Percentiles rank a stretch among this genome's conserved stretches.
Evolutionary conservation across 2,329 filamentous ascomycete genomes (phyloP).

Genomic region (Ophiocordyceps camponoti-floridani): DNA sequence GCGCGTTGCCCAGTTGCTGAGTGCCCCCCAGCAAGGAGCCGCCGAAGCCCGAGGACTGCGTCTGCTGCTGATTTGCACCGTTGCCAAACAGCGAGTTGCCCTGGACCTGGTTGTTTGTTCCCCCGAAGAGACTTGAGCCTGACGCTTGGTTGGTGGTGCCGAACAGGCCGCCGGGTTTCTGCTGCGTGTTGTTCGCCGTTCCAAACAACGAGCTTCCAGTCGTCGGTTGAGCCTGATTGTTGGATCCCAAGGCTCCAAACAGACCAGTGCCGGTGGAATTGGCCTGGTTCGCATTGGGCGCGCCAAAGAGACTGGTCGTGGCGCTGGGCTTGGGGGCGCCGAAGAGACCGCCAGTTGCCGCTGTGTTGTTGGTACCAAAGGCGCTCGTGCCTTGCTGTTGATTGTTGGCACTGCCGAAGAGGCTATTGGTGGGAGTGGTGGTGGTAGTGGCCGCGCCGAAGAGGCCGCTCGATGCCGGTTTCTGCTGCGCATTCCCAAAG

Average conservation of each 20-base stretch:
- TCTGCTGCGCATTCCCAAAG: slow-evolving; percentile 27
- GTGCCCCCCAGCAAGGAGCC: slow-evolving; percentile 42
- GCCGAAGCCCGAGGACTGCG: slow-evolving; percentile 22
- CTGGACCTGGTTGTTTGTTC: slow-evolving; percentile 24
- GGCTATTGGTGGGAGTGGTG: slow-evolving; percentile 17
- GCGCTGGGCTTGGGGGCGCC: slow-evolving; percentile 16
- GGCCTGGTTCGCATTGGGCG: slow-evolving; percentile 13
- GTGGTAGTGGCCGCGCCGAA: slow-evolving; percentile 14
- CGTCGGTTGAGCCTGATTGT: slow-evolving; percentile 18
- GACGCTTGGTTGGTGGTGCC: slow-evolving; percentile 25
- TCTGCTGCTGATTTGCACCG: slow-evolving; percentile 29
- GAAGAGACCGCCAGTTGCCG: slow-evolving; percentile 19
- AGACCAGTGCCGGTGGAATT: slow-evolving; percentile 21
- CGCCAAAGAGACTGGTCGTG: slow-evolving; percentile 22
- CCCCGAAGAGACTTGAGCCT: slow-evolving; percentile 36
- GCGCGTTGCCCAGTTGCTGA: slow-evolving; percentile 29
- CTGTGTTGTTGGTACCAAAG: slow-evolving; percentile 11
- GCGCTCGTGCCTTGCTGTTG: slow-evolving; percentile 22
- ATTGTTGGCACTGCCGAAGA: slow-evolving; percentile 25
- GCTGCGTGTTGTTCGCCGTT: slow-evolving; percentile 13
- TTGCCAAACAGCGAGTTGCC: slow-evolving; percentile 26
- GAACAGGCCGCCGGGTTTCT: slow-evolving; percentile 32
- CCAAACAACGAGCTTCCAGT: slow-evolving; percentile 33
- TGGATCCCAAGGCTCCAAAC: slow-evolving; percentile 21
- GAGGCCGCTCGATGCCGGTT: slow-evolving; percentile 14